Conservation (phyloP, 176 grass and related monocot genomes). For the Oryza punctata region DNA sequence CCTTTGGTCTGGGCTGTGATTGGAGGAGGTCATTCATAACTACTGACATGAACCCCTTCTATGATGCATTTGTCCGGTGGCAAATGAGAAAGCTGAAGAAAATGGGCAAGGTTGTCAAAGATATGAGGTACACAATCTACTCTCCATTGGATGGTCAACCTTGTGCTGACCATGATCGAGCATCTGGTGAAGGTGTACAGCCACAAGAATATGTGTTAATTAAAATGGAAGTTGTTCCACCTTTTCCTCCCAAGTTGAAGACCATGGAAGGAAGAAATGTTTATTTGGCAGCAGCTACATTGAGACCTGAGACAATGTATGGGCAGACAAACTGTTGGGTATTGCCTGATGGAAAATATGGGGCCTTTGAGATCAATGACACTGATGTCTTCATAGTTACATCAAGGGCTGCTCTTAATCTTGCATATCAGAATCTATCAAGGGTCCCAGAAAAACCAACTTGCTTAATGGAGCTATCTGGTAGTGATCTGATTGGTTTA, state of each 20-base stretch:
- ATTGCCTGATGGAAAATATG: conserved; percentile 68
- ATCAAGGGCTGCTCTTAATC: conserved; percentile 64
- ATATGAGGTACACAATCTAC: conserved; percentile 68
- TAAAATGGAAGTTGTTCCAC: conserved; percentile 73
- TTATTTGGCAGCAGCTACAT: conserved; percentile 70
- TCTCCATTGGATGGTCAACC: conserved; percentile 86
- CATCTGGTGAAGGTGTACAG: conserved; percentile 63
- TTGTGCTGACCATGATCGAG: conserved; percentile 77
- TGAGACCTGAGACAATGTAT: conserved; percentile 85
- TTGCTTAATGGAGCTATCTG: conserved; percentile 62
- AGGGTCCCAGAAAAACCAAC: conserved; percentile 58
- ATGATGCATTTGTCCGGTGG: conserved; percentile 80
- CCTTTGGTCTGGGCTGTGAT: conserved; percentile 71
- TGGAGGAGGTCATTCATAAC: conserved; percentile 79
- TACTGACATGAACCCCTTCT: conserved; percentile 70
- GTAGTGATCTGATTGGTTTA: conserved; percentile 69
- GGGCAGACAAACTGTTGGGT: conserved; percentile 90
- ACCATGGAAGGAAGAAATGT: conserved; percentile 65
- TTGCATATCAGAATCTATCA: conserved; percentile 72
- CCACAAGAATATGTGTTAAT: conserved; percentile 84
- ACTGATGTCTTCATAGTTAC: conserved; percentile 76
- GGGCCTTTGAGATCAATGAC: conserved; percentile 81
- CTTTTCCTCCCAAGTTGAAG: conserved; percentile 71
- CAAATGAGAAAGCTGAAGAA: conserved; percentile 74
- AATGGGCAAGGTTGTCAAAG: conserved; percentile 74